Evolutionary conservation across 371 early-diverging fungal species (phyloP).

Genomic region (Phascolomyces articulosus): DNA sequence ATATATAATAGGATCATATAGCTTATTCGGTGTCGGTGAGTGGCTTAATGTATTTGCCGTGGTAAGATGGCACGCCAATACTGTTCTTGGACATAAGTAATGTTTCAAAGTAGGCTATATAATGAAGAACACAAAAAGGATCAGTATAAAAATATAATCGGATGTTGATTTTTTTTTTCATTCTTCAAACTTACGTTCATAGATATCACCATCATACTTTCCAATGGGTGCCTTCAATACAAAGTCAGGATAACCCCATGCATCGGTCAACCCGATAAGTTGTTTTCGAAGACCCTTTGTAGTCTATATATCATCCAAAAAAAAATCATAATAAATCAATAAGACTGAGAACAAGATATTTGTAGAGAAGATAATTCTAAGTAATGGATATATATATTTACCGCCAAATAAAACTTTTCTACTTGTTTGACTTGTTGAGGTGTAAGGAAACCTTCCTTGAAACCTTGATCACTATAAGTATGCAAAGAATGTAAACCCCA

Average conservation of each 20-base stretch:
- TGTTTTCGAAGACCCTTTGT: slow-evolving; percentile 61
- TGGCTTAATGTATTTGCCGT: slow-evolving; percentile 45
- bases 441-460: slow-evolving; percentile 54
- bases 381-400: slow-evolving; percentile 9
- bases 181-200: slow-evolving; percentile 35
- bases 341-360: background rate
- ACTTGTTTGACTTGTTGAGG: slow-evolving; percentile 52
- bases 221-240: slow-evolving; percentile 69
- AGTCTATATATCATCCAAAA: slow-evolving; percentile 11
- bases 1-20: too few relatives aligned
- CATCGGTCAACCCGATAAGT: slow-evolving; percentile 66
- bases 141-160: too few relatives aligned
- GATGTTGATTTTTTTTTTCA: background rate
- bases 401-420: slow-evolving; percentile 44
- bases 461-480: slow-evolving; percentile 51
- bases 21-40: slow-evolving; percentile 21
- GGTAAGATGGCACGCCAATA: slow-evolving; percentile 38
- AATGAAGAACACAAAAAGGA: background rate
- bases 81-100: slow-evolving; percentile 36
- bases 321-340: background rate
- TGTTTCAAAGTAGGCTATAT: slow-evolving; percentile 45
- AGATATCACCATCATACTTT: slow-evolving; percentile 67
- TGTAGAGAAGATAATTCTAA: background rate
- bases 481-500: slow-evolving; percentile 47
- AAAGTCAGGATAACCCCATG: slow-evolving; percentile 67